Evolutionary conservation across 805 yeast species (phyloP).

Genomic region (Cyberlindnera veronae): DNA sequence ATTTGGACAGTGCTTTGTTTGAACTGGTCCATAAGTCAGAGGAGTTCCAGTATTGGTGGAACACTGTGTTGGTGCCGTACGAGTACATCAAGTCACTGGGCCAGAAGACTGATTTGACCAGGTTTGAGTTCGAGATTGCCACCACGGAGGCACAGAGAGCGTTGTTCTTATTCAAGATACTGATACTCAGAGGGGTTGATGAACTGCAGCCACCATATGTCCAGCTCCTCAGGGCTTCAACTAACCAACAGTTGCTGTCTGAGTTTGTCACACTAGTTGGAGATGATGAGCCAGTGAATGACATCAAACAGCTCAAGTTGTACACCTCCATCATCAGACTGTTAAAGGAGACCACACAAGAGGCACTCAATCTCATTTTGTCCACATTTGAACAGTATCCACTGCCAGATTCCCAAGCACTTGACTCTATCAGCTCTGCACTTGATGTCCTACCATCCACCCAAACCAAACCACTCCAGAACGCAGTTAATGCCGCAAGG

Average conservation of each 20-base stretch:
- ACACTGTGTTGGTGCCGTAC: conserved; percentile 29
- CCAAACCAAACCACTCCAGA: neutral
- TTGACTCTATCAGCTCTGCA: conserved; percentile 8
- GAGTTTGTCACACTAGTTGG: neutral
- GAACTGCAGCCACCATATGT: conserved; percentile 6
- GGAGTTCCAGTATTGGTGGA: conserved; percentile 24
- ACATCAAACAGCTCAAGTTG: neutral
- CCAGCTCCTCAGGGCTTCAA: conserved; percentile 4
- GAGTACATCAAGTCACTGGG: conserved; percentile 19
- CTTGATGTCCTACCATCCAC: neutral
- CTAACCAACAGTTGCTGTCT: neutral
- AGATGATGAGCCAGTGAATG: neutral
- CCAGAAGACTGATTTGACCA: neutral
- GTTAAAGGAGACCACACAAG: neutral
- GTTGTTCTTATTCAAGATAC: neutral
- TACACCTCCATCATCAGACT: neutral
- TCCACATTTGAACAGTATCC: conserved; percentile 6
- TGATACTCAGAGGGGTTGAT: neutral
- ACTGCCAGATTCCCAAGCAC: conserved; percentile 3
- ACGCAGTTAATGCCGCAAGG: conserved; percentile 7
- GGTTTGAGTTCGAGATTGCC: conserved; percentile 3
- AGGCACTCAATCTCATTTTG: neutral
- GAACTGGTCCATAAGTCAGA: conserved; percentile 2
- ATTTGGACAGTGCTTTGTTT: conserved; percentile 26
- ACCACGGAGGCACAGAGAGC: conserved; percentile 2